Conservation (phyloP, 352 stramenopile species). For the Stramenopiles sp. region DNA sequence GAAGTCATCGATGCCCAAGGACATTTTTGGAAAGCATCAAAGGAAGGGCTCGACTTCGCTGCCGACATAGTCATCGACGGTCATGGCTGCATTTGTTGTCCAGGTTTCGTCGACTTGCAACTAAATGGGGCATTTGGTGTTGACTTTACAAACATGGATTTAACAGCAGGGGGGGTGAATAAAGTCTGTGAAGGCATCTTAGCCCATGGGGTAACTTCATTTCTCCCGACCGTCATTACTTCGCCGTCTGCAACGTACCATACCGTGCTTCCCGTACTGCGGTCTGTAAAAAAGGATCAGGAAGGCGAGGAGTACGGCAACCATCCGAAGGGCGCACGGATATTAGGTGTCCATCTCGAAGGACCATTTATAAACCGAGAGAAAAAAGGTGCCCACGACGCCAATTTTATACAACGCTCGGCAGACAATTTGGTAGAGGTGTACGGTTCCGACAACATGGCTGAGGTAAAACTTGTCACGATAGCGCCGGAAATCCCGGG, state of each 20-base stretch:
- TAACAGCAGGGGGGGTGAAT: slow-evolving; percentile 30
- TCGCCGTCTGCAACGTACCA: slow-evolving; percentile 38
- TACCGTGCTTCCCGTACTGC: slow-evolving; percentile 31
- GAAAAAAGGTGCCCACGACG: slow-evolving; percentile 53
- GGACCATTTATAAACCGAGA: slow-evolving; percentile 58
- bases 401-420: slow-evolving; percentile 28
- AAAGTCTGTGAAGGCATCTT: slow-evolving; percentile 35
- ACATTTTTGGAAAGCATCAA: slow-evolving; percentile 32
- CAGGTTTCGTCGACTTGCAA: slow-evolving; percentile 66
- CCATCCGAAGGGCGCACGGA: slow-evolving; percentile 29
- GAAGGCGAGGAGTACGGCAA: slow-evolving; percentile 3
- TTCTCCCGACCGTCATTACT: slow-evolving; percentile 67
- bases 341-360: slow-evolving; percentile 62
- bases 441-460: slow-evolving; percentile 31
- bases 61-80: slow-evolving; percentile 40
- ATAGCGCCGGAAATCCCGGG: slow-evolving; percentile 56
- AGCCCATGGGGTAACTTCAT: slow-evolving; percentile 45
- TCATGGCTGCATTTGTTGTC: slow-evolving; percentile 38
- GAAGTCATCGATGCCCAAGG: slow-evolving; percentile 30
- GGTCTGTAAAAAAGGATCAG: slow-evolving; percentile 26
- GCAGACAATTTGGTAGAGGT: slow-evolving; percentile 30
- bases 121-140: slow-evolving; percentile 60
- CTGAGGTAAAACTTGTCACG: slow-evolving; percentile 49
- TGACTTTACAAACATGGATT: slow-evolving; percentile 48
- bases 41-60: slow-evolving; percentile 26